These are phyloP conservation scores for Alternaria sp. DNA, from an alignment of 2,329 filamentous ascomycete genomes.

Conservation along the genomic window DNA sequence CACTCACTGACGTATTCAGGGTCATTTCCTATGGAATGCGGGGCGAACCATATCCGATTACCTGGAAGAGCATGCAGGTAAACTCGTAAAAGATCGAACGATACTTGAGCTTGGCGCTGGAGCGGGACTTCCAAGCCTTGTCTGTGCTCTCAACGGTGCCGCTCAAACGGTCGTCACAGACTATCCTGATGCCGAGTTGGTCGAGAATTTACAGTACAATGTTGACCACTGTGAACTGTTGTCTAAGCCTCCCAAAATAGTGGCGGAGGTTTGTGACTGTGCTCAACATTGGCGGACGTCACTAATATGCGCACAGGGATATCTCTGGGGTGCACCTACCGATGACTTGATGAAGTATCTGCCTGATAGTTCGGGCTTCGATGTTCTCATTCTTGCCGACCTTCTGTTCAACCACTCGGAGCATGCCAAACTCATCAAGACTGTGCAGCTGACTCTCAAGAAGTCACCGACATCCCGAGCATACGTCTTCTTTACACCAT, in stretches of 20 bases:
- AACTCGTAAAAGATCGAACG: slow-evolving; percentile 70
- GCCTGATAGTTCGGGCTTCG: slow-evolving; percentile 65
- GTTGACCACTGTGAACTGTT: slow-evolving; percentile 65
- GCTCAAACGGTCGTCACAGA: slow-evolving; percentile 77
- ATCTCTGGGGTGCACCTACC: slow-evolving; percentile 80
- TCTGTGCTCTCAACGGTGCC: slow-evolving; percentile 78
- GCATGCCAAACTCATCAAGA: slow-evolving; percentile 78
- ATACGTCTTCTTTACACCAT: slow-evolving; percentile 92
- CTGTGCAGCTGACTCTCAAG: slow-evolving; percentile 72
- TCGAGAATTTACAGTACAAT: slow-evolving; percentile 81
- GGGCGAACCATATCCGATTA: slow-evolving; percentile 79
- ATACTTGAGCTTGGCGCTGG: slow-evolving; percentile 90
- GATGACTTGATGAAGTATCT: slow-evolving; percentile 67
- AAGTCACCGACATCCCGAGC: slow-evolving; percentile 66
- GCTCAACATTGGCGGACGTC: background rate
- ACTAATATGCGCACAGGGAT: slow-evolving; percentile 63
- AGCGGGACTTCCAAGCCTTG: slow-evolving; percentile 82
- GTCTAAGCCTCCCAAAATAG: slow-evolving; percentile 47
- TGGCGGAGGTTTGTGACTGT: slow-evolving; percentile 44
- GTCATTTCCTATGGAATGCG: slow-evolving; percentile 91
- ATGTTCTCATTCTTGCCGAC: slow-evolving; percentile 86
- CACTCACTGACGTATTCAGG: slow-evolving; percentile 53
- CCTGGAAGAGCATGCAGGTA: slow-evolving; percentile 72
- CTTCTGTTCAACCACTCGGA: slow-evolving; percentile 91
- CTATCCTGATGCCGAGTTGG: slow-evolving; percentile 84